Evolutionary conservation across 2,329 filamentous ascomycete species (phyloP).

Genomic region (Colletotrichum tropicicola): DNA sequence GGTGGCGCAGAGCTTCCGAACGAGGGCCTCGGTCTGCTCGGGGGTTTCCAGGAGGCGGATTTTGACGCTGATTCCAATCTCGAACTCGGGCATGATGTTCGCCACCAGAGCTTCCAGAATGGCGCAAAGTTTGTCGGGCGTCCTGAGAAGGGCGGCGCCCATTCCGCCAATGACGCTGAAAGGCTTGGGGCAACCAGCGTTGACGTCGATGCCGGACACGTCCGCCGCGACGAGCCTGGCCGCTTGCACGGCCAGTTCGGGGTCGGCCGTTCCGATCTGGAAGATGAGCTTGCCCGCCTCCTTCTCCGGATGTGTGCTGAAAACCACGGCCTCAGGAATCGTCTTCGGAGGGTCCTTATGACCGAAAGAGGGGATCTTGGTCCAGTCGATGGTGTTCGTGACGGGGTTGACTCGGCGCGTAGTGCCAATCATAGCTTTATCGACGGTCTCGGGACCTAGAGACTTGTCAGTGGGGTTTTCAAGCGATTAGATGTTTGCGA

Average conservation of each 20-base stretch:
- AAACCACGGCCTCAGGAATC: slow-evolving; percentile 76
- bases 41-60: slow-evolving; percentile 86
- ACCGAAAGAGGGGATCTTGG: slow-evolving; percentile 77
- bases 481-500: slow-evolving; percentile 24
- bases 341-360: slow-evolving; percentile 64
- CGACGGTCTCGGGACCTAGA: slow-evolving; percentile 89
- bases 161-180: slow-evolving; percentile 95
- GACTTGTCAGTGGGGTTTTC: slow-evolving; percentile 4
- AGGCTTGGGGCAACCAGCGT: slow-evolving; percentile 97
- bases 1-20: slow-evolving; percentile 81
- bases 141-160: slow-evolving; percentile 89
- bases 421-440: slow-evolving; percentile 89
- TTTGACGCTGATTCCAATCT: slow-evolving; percentile 97
- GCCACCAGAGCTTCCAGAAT: slow-evolving; percentile 87
- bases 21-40: slow-evolving; percentile 79
- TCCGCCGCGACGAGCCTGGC: slow-evolving; percentile 85
- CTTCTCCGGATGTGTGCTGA: slow-evolving; percentile 79
- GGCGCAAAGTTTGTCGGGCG: slow-evolving; percentile 82
- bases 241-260: slow-evolving; percentile 83
- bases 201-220: slow-evolving; percentile 94
- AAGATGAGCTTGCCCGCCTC: slow-evolving; percentile 85
- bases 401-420: slow-evolving; percentile 78
- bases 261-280: slow-evolving; percentile 89
- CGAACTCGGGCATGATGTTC: slow-evolving; percentile 78
- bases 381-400: slow-evolving; percentile 86